phyloP scores from a whole-genome alignment of 345 rosid species.

The Syzygium jambos region DNA sequence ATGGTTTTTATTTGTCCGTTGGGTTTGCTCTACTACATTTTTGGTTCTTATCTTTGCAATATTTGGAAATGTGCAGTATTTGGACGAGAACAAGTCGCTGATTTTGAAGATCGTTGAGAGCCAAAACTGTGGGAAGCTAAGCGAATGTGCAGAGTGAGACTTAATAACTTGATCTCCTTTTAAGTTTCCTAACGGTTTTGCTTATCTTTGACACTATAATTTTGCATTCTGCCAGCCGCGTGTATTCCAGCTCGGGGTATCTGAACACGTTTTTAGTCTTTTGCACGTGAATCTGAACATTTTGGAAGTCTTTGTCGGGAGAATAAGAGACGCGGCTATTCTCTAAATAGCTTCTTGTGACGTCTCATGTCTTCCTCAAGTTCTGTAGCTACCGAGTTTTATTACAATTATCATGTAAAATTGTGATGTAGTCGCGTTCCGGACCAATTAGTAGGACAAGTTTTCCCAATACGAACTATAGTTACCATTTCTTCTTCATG shows the following conservation, averaged over 20 bases:
- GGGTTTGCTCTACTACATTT: background rate
- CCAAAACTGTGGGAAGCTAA: constrained; percentile 90
- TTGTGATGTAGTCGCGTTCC: background rate
- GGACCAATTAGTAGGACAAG: background rate
- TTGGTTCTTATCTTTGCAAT: background rate
- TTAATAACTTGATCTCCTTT: background rate
- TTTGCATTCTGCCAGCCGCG: background rate
- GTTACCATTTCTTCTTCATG: background rate
- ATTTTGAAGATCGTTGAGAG: constrained; percentile 99
- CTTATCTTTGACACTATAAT: background rate
- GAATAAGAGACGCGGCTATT: background rate
- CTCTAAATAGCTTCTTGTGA: background rate
- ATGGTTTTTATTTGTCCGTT: background rate
- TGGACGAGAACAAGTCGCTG: constrained; percentile 99
- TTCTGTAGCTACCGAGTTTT: background rate
- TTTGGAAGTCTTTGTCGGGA: background rate
- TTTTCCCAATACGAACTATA: background rate
- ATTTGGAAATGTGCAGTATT: constrained; percentile 49
- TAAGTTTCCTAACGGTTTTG: background rate
- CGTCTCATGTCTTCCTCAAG: background rate
- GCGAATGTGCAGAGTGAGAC: constrained; percentile 96
- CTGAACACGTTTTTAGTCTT: background rate
- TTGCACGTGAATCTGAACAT: background rate
- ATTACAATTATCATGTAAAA: background rate
- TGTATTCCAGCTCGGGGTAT: background rate